Base-by-base conservation (phyloP, 352 stramenopile genomes). In the Phytophthora tentaculata region DNA sequence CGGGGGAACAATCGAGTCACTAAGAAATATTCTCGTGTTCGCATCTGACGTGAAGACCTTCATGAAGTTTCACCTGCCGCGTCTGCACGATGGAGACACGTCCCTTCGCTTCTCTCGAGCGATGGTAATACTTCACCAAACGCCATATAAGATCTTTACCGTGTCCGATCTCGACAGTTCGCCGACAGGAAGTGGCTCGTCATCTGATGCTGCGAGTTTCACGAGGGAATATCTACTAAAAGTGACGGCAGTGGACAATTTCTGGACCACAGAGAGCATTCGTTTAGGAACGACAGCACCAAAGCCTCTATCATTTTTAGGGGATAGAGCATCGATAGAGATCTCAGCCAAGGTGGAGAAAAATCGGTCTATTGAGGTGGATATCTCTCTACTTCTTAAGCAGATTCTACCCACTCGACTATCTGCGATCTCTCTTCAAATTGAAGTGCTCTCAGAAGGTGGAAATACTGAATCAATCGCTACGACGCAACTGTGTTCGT, bases 51-150 rank as follows among this genome's bases (percentile, higher is more conserved):
- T 74, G 0, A 78, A 77, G 20, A 84, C 81, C 12, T 83, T 77
- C n/a, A 71, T 92, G 59, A 92, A 92, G 49, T 91, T 92, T 28
- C 82, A 92, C 28, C 12, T 94, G 2, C 82, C 86, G 2, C 71
- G 68, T 14, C 56, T 83, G 1, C 82, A 89, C 26, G 52, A 77
- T 41, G 82, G 80, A 16, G 84, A 89, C 51, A 83, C 74, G 2
- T 63, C 63, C 2, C 45, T 83, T 0, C 37, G 29, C 0, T 88
- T 88, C 41, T 61, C 44, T 0, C 73, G 69, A 19, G 80, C 78
- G 1, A 74, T 39, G 9, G 26, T 92, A 16, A 64, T 71, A 3
- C 59, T 92, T 2, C 76, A 87, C 41, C 76, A 90, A 64, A 91
- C 79, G 0, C 81, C 86, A 3, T 94, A 91, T 67, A 83, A 90